Evolutionary conservation across 768 basidiomycete genomes (phyloP).

Genomic region (Scleroderma citrinum): DNA sequence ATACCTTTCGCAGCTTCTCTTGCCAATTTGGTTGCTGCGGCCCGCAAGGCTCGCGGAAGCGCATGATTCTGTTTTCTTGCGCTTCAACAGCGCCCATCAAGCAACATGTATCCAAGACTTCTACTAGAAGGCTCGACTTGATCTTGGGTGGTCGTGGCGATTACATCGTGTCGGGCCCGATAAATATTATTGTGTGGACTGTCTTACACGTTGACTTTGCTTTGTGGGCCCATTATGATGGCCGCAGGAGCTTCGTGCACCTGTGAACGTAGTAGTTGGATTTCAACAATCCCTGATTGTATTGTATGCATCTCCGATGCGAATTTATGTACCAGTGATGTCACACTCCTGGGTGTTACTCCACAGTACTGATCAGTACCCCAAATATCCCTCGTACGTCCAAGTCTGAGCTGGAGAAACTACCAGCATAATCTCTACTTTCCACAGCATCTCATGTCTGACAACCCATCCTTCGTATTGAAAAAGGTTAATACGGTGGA

Average conservation of each 20-base stretch:
- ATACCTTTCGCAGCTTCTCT: conserved; percentile 50
- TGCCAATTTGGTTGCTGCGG: conserved; percentile 81
- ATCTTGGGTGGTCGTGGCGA: conserved; percentile 51
- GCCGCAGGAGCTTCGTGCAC: conserved; percentile 23
- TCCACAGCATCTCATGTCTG: conserved; percentile 39
- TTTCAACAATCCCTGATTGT: conserved; percentile 72
- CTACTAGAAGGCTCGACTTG: conserved; percentile 33
- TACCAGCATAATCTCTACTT: background rate
- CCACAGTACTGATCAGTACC: background rate
- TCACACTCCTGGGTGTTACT: background rate
- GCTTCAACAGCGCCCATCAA: conserved; percentile 91
- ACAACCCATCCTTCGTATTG: conserved; percentile 79
- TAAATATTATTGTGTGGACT: conserved; percentile 11
- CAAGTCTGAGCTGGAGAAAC: too few species aligned
- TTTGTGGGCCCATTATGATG: conserved; percentile 21
- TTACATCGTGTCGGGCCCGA: conserved; percentile 19
- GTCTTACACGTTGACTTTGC: conserved; percentile 19
- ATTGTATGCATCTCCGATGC: conserved; percentile 17
- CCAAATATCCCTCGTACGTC: background rate
- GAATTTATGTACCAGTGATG: background rate
- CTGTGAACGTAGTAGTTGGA: conserved; percentile 48
- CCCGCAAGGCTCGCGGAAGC: conserved; percentile 86
- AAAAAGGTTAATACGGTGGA: conserved; percentile 58
- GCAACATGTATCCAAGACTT: conserved; percentile 48
- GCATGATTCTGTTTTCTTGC: conserved; percentile 53